A percentile compares a stretch with the other conserved stretches of the same genome.
These are phyloP conservation scores for Hyparrhenia diplandra DNA, from an alignment of 176 grass and related monocot species.

Conservation along the genomic window DNA sequence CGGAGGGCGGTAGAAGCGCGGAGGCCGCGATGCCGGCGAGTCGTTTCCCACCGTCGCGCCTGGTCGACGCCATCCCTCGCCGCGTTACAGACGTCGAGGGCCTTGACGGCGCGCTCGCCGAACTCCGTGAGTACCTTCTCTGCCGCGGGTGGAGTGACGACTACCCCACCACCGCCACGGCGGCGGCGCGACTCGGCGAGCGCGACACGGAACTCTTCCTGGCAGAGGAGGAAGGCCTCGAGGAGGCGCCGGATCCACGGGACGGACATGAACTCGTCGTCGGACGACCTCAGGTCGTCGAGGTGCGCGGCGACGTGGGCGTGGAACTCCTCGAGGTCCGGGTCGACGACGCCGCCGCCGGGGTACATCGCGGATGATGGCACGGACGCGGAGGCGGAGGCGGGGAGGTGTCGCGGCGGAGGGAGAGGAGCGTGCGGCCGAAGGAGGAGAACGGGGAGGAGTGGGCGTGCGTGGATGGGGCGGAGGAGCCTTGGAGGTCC, in stretches of 20 bases:
- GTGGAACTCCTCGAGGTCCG: slow-evolving; percentile 77
- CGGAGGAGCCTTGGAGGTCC: neutral
- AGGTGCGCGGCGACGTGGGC: slow-evolving; percentile 46
- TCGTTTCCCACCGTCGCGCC: slow-evolving; percentile 68
- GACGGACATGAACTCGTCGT: slow-evolving; percentile 46
- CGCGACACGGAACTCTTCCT: slow-evolving; percentile 60
- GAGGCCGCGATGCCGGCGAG: slow-evolving; percentile 65
- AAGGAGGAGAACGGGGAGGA: slow-evolving; percentile 54
- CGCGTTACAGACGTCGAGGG: slow-evolving; percentile 93
- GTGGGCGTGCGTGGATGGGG: slow-evolving; percentile 14
- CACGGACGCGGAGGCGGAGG: neutral
- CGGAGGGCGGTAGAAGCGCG: neutral
- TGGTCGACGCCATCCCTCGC: slow-evolving; percentile 74
- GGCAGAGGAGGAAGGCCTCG: slow-evolving; percentile 60
- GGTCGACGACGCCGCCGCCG: slow-evolving; percentile 1
- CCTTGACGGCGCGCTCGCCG: slow-evolving; percentile 81
- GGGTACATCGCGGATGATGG: slow-evolving; percentile 7
- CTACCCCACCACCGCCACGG: too few relatives aligned
- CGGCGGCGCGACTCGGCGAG: slow-evolving; percentile 33
- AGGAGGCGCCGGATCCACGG: slow-evolving; percentile 79
- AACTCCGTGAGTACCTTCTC: slow-evolving; percentile 60
- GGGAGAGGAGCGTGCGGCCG: slow-evolving; percentile 60
- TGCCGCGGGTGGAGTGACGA: neutral
- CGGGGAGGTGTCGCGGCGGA: slow-evolving; percentile 47
- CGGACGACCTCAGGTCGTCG: slow-evolving; percentile 9